Base-by-base conservation (phyloP, 2,329 filamentous ascomycete genomes). In the Aspergillus nomiae region DNA sequence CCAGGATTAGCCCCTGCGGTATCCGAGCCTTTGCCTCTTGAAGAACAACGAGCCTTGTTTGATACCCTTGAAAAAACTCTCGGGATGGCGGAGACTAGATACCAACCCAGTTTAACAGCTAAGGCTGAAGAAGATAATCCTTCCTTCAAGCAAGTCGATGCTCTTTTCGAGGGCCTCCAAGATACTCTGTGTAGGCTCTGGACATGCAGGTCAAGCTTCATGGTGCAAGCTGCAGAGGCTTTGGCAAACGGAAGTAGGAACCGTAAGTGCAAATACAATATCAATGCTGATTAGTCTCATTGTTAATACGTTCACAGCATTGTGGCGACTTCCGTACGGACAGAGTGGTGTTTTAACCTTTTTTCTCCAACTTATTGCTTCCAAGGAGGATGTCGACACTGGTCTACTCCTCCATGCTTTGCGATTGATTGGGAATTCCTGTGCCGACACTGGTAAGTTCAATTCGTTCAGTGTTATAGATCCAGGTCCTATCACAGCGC, bases 361-460 rank as follows among this genome's bases (percentile, higher is more conserved):
- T 61, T 81, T 81, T 58, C 71, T 81, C 54, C 71, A 71, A 38
- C 67, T 81, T 16, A 66, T 79, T 61, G 70, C 77, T n/a, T 72
- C 73, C 6, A 74, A 68, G 28, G 67, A 72, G 11, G 67, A 65
- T 9, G 63, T 73, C 32, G 72, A 76, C 36, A 64, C 73, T 41
- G 66, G 66, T 57, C 59, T 80, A 11, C 59, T 81, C 56, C 71
- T 79, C 19, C 79, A 81, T 65, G 74, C 78, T 43, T 67, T 82
- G 55, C 76, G 80, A 19, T 61, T 82, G 19, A 71, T 81, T 61
- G 80, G 79, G 6, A 82, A 82, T 62, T 79, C 77, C 41, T 82
- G 80, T 71, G 80, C 80, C 41, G 80, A 82, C 64, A 80, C 75
- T 46, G 73, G 78, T 79, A 68, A 66, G 69, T 65, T 4, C 38